phyloP scores from a whole-genome alignment of 768 basidiomycete genomes.

The Hebeloma cylindrosporum region DNA sequence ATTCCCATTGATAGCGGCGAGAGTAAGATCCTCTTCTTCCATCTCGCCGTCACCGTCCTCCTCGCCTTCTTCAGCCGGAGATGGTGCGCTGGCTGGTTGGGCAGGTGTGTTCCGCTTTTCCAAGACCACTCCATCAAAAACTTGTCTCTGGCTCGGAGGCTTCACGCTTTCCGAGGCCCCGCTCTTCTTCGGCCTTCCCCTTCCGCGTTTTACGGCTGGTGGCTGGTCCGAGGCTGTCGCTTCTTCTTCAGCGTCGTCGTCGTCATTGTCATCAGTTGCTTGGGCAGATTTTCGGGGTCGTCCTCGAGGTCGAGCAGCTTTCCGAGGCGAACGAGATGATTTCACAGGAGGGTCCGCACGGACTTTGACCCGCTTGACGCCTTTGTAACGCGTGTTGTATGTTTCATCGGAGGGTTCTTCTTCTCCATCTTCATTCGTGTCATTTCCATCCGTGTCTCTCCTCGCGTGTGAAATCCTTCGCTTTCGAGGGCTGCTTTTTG shows the following conservation, averaged over 20 bases:
- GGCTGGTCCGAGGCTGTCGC: not conserved
- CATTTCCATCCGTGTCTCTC: constrained; percentile 5
- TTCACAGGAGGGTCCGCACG: constrained; percentile 7
- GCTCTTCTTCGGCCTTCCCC: constrained; percentile 20
- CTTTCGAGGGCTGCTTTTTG: constrained; percentile 5
- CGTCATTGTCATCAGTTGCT: not conserved
- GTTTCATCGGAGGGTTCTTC: constrained; percentile 13
- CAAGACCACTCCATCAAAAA: constrained; percentile 20
- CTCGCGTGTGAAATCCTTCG: constrained; percentile 7
- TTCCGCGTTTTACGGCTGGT: constrained; percentile 8
- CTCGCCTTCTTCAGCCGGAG: not conserved
- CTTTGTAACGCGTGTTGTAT: constrained; percentile 28
- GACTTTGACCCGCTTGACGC: constrained; percentile 27
- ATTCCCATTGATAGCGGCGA: constrained; percentile 14
- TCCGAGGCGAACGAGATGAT: not conserved
- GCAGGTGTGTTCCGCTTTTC: constrained; percentile 8
- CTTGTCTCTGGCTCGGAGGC: constrained; percentile 16
- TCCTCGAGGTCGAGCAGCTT: constrained; percentile 10
- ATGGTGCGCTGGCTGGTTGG: not conserved
- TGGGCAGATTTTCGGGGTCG: constrained; percentile 6
- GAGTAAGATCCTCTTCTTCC: constrained; percentile 16
- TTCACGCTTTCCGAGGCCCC: not conserved
- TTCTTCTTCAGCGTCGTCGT: not conserved
- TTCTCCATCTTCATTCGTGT: constrained; percentile 7
- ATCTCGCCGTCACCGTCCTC: constrained; percentile 7